A percentile compares a stretch with the other conserved stretches of the same genome.
These are phyloP conservation scores for Lipomyces yamanashiensis DNA, from an alignment of 805 yeast species.

Conservation along the genomic window DNA sequence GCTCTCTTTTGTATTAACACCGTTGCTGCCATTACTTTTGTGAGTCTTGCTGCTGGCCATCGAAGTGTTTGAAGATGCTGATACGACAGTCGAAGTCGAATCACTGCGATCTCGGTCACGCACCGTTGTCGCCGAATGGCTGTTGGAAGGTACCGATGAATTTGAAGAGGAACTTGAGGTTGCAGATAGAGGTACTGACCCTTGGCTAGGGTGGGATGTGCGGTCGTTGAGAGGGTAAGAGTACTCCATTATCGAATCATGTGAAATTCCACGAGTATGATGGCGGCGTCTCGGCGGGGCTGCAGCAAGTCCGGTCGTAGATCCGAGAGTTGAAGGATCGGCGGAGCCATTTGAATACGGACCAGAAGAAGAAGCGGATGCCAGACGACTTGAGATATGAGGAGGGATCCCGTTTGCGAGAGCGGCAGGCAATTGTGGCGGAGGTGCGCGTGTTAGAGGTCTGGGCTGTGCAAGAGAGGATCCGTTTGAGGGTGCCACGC, in stretches of 20 bases:
- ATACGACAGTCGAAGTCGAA: neutral
- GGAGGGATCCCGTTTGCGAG: conserved; percentile 16
- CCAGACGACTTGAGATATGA: conserved; percentile 5
- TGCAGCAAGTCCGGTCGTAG: conserved; percentile 3
- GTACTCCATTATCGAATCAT: conserved; percentile 34
- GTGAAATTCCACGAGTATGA: conserved; percentile 38
- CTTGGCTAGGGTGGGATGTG: neutral
- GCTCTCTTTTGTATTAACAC: neutral
- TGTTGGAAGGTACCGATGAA: conserved; percentile 9
- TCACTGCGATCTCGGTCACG: conserved; percentile 6
- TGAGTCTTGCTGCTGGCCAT: conserved; percentile 2
- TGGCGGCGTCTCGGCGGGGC: conserved; percentile 19
- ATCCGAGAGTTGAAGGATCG: neutral
- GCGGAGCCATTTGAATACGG: neutral
- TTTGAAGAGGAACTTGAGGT: conserved; percentile 8
- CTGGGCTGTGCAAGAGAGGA: neutral
- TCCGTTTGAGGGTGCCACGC: neutral
- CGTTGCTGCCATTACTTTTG: conserved; percentile 13
- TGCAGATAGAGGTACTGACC: neutral
- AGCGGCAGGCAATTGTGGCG: conserved; percentile 15
- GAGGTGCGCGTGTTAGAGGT: conserved; percentile 9
- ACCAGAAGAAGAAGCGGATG: neutral
- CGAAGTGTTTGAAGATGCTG: neutral
- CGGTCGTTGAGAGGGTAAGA: conserved; percentile 11
- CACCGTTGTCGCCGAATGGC: neutral